phyloP scores from a whole-genome alignment of 208 protist genomes.

The Phytomonas francai region DNA sequence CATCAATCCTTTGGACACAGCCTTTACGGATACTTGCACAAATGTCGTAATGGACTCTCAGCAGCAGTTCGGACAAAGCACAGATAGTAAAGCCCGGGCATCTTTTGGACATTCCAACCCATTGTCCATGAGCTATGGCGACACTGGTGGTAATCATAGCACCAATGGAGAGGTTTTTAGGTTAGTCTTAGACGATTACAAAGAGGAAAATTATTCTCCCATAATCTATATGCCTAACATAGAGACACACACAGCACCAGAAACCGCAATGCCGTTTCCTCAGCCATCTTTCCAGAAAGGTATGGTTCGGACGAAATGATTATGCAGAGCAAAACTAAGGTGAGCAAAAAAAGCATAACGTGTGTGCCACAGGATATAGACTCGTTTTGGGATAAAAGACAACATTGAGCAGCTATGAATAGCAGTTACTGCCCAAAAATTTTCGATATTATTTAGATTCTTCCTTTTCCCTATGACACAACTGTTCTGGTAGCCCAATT shows the following conservation, averaged over 20 bases:
- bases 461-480: not conserved
- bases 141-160: not conserved
- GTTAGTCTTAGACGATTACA: not conserved
- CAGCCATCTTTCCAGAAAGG: not conserved
- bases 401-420: not conserved
- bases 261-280: not conserved
- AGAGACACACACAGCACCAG: not conserved
- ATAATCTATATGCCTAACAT: not conserved
- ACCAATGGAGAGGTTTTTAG: not conserved
- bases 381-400: not conserved
- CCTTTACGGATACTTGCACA: not conserved
- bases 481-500: not conserved
- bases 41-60: not conserved
- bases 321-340: not conserved
- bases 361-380: not conserved
- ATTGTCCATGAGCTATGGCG: not conserved
- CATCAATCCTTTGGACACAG: not conserved
- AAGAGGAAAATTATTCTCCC: not conserved
- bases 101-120: not conserved
- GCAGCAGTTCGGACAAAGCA: not conserved
- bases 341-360: not conserved
- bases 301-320: not conserved
- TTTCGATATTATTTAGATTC: not conserved
- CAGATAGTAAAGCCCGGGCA: not conserved
- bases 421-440: not conserved